These are phyloP conservation scores for Verticillium albo-atrum DNA, from an alignment of 2,329 filamentous ascomycete species.

Conservation along the genomic window DNA sequence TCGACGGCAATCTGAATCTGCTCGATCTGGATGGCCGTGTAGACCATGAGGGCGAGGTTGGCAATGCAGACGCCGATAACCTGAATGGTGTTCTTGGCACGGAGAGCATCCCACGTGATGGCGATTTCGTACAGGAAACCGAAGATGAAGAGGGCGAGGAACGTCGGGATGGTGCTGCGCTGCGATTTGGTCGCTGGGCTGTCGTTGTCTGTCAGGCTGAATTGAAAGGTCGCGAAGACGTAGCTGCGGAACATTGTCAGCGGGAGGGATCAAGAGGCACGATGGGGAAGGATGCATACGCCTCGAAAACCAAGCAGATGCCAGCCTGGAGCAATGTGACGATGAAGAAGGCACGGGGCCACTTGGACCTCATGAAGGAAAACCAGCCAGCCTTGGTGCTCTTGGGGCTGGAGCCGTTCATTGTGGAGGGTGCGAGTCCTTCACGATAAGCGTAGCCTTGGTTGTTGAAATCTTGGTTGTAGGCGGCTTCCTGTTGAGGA, in stretches of 20 bases:
- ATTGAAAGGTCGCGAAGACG: constrained; percentile 84
- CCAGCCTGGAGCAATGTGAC: constrained; percentile 72
- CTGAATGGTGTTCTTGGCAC: constrained; percentile 97
- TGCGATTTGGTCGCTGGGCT: constrained; percentile 39
- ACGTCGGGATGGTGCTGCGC: constrained; percentile 80
- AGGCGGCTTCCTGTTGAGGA: constrained; percentile 17
- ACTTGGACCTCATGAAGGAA: constrained; percentile 77
- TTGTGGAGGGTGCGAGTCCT: constrained; percentile 26
- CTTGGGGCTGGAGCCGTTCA: constrained; percentile 15
- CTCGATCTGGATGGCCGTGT: constrained; percentile 87
- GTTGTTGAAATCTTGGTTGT: constrained; percentile 9
- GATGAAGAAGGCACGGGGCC: constrained; percentile 83
- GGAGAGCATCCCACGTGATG: constrained; percentile 87
- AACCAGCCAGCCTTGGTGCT: constrained; percentile 27
- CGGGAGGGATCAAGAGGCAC: background rate
- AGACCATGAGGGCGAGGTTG: constrained; percentile 87
- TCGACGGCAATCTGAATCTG: constrained; percentile 75
- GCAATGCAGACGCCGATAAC: constrained; percentile 92
- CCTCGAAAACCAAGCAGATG: constrained; percentile 78
- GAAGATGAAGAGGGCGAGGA: constrained; percentile 94
- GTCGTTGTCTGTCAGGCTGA: constrained; percentile 45
- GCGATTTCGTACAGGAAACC: constrained; percentile 90
- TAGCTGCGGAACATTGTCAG: constrained; percentile 52
- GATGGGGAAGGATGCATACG: constrained; percentile 51
- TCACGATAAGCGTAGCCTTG: constrained; percentile 27